phyloP scores from a whole-genome alignment of 306 rosid genomes.

The Citrullus amarus region DNA sequence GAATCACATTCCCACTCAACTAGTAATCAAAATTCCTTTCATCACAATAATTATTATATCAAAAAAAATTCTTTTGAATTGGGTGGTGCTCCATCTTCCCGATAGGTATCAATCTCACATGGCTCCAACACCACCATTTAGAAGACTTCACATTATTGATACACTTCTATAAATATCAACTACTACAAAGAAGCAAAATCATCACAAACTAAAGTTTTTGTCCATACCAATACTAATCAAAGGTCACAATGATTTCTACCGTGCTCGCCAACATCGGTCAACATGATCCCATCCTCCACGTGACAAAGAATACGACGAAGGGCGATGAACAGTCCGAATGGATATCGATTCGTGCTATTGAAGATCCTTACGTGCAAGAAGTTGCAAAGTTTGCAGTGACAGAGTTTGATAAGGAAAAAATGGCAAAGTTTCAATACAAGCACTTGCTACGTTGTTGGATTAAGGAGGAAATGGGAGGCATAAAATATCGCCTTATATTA shows the following conservation, averaged over 20 bases:
- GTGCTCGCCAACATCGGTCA: not conserved
- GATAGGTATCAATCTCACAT: not conserved
- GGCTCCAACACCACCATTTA: not conserved
- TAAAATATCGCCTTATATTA: not conserved
- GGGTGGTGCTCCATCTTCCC: not conserved
- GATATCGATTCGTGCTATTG: not conserved
- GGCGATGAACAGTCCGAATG: not conserved
- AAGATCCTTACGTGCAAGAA: conserved; percentile 1
- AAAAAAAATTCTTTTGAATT: not conserved
- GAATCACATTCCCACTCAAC: not conserved
- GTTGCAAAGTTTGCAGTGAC: not conserved
- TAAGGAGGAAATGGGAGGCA: not conserved
- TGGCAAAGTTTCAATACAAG: not conserved
- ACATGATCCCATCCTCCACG: not conserved
- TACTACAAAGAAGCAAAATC: not conserved
- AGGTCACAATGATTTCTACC: not conserved
- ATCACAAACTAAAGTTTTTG: not conserved
- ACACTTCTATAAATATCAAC: not conserved
- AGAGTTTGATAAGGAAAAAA: not conserved
- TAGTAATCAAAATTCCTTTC: not conserved
- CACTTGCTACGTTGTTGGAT: not conserved
- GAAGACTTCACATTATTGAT: not conserved
- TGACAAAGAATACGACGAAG: not conserved
- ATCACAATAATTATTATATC: not conserved
- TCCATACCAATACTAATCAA: not conserved